Conservation (phyloP, 177 flowering plant species). For the Tripterygium wilfordii region DNA sequence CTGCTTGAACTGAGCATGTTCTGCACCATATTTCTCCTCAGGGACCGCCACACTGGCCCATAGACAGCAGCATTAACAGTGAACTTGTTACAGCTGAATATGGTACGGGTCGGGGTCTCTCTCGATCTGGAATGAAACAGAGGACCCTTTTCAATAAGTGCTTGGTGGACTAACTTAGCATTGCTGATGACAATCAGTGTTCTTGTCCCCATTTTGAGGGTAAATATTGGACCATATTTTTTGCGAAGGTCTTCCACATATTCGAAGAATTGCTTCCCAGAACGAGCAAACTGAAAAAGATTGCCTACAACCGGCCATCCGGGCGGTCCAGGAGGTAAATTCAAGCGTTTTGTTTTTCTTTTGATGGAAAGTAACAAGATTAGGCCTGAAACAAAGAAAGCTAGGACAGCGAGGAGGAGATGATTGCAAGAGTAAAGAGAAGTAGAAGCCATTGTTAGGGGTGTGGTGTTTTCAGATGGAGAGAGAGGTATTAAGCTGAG, state of each 20-base stretch:
- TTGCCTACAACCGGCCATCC: conserved; percentile 95
- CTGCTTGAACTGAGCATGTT: conserved; percentile 62
- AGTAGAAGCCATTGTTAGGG: conserved; percentile 7
- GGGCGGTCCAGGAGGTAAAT: conserved; percentile 88
- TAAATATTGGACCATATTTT: conserved; percentile 74
- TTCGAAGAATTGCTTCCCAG: conserved; percentile 72
- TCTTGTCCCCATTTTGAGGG: conserved; percentile 72
- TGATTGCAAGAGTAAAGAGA: conserved; percentile 18
- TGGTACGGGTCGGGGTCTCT: conserved; percentile 68
- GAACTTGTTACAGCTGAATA: conserved; percentile 84
- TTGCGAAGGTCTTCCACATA: conserved; percentile 43
- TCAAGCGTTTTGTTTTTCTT: conserved; percentile 15
- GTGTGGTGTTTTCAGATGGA: not conserved
- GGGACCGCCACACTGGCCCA: conserved; percentile 85
- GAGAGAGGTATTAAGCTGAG: not conserved
- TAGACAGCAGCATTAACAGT: conserved; percentile 78
- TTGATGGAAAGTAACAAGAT: conserved; percentile 27
- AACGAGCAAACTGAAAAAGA: conserved; percentile 74
- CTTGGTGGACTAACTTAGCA: conserved; percentile 65
- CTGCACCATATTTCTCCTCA: conserved; percentile 86
- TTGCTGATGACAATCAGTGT: conserved; percentile 56
- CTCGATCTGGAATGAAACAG: conserved; percentile 66
- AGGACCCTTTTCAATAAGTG: conserved; percentile 56
- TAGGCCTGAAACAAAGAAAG: conserved; percentile 23
- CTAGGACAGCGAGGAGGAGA: conserved; percentile 32